Evolutionary conservation across 2,329 filamentous ascomycete species (phyloP), one percentile per base, ranked within the genome.

Genomic region (Phialocephala sp.): DNA sequence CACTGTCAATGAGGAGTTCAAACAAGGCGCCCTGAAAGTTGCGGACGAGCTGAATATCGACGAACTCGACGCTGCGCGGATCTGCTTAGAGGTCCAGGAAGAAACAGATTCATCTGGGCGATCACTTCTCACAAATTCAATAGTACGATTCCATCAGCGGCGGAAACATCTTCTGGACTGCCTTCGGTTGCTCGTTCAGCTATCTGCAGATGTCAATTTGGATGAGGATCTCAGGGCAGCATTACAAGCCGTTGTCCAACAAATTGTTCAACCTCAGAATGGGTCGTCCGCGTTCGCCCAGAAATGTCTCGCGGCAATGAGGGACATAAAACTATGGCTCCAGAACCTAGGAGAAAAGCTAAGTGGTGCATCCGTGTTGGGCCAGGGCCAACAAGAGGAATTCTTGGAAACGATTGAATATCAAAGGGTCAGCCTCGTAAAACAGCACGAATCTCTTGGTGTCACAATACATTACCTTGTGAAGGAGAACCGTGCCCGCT

Each of bases 31-130:
- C 27, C 83, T 97, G 37, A 87, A 92, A 72, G 83, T 99, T 43
- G 91, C 94, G 63, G 94, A 98, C 77, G 92, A 93, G 72, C 83
- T 97, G 68, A 89, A 97, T 73, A 83, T 99, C 60, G 94, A 99
- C 79, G 96, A 99, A 79, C 77, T 97, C 64, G 87, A 95, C 72
- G 91, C 94, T 20, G 91, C 93, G 11, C 85, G 86, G 71, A 85
- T 95, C 59, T 87, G 97, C 64, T 81, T 96, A 60, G 88, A 90
- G 63, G 89, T 91, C 20, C 86, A 92, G 75, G 85, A 88, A 43
- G 89, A 94, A 71, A 84, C 88, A 18, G 83, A 86, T 54, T 82
- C 86, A 18, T 82, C 93, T 5, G 92, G 92, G 67, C 87, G 92
- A 27, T 85, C 92, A 2, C 84, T 92, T 66, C 84, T 93, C 62